phyloP scores from a whole-genome alignment of 2,329 filamentous ascomycete genomes.

The Aspergillus unguis region DNA sequence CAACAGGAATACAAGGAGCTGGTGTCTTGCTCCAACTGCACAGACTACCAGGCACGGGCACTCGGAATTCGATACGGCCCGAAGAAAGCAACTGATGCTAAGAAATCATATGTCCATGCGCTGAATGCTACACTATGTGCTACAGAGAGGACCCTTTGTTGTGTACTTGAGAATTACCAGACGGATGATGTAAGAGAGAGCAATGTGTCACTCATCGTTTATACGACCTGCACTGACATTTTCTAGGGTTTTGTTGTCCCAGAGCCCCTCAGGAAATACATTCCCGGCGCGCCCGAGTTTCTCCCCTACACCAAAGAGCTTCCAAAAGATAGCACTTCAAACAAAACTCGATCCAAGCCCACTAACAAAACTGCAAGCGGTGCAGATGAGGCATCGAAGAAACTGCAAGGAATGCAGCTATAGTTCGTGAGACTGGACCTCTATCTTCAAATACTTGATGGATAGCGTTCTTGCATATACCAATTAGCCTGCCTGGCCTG shows the following conservation, averaged over 20 bases:
- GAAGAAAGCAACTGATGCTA: slow-evolving; percentile 78
- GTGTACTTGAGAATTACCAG: slow-evolving; percentile 95
- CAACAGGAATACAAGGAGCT: slow-evolving; percentile 98
- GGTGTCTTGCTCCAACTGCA: slow-evolving; percentile 96
- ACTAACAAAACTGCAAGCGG: slow-evolving; percentile 26
- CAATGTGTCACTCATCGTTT: background rate
- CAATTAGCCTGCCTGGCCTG: too few relatives aligned
- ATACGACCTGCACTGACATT: slow-evolving; percentile 20
- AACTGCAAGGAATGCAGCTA: slow-evolving; percentile 42
- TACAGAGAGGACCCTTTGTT: slow-evolving; percentile 89
- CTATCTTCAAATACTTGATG: background rate
- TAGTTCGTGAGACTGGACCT: slow-evolving; percentile 17
- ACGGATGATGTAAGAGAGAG: slow-evolving; percentile 67
- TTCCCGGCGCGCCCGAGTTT: slow-evolving; percentile 85
- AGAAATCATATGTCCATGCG: slow-evolving; percentile 93
- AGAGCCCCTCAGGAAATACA: slow-evolving; percentile 80
- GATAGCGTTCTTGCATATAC: too few relatives aligned
- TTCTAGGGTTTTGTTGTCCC: slow-evolving; percentile 71
- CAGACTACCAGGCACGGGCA: slow-evolving; percentile 91
- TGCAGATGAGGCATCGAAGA: slow-evolving; percentile 37
- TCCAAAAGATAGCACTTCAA: slow-evolving; percentile 67
- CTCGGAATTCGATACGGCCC: slow-evolving; percentile 88
- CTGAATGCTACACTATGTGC: slow-evolving; percentile 88
- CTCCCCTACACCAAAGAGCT: slow-evolving; percentile 84
- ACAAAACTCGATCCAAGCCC: slow-evolving; percentile 50